Conservation (phyloP, 139 green algal genomes). For the Tetradesmus obliquus region DNA sequence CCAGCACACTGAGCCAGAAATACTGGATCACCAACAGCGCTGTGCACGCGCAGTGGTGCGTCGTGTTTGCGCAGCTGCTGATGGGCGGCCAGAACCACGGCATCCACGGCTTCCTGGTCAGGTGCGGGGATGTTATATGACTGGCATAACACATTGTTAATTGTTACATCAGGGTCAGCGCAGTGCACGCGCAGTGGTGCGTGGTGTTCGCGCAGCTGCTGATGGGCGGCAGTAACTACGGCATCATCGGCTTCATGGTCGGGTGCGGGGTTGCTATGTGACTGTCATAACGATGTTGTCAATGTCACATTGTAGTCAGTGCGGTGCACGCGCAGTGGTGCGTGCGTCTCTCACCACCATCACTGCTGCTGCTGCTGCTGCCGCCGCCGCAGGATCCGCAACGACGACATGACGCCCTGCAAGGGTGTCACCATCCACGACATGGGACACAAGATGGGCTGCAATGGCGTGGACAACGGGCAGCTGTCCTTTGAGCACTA, state of each 20-base stretch:
- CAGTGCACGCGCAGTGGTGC: slow-evolving; percentile 87
- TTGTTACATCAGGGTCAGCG: no score
- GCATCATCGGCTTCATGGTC: slow-evolving; percentile 93
- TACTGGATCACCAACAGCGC: slow-evolving; percentile 94
- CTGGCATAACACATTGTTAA: no score
- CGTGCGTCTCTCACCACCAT: slow-evolving; percentile 51
- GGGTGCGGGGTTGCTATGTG: background rate
- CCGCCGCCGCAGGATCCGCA: slow-evolving; percentile 35
- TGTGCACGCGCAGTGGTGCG: slow-evolving; percentile 87
- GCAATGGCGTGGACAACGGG: slow-evolving; percentile 93
- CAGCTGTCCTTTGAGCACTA: slow-evolving; percentile 87
- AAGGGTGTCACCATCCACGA: slow-evolving; percentile 72
- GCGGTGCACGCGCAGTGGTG: slow-evolving; percentile 88
- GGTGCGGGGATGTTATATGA: slow-evolving; percentile 49
- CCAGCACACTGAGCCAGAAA: slow-evolving; percentile 77
- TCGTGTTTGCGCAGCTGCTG: slow-evolving; percentile 88
- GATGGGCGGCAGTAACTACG: slow-evolving; percentile 71
- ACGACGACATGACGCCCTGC: slow-evolving; percentile 67
- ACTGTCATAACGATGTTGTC: background rate
- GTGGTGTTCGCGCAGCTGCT: slow-evolving; percentile 90
- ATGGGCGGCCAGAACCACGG: slow-evolving; percentile 75
- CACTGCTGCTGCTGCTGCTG: background rate
- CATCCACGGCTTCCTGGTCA: slow-evolving; percentile 93
- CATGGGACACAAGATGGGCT: slow-evolving; percentile 94
- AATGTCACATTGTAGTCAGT: no score